Evolutionary conservation across 2,329 filamentous ascomycete genomes (phyloP).

Genomic region (Penicillium sp.): DNA sequence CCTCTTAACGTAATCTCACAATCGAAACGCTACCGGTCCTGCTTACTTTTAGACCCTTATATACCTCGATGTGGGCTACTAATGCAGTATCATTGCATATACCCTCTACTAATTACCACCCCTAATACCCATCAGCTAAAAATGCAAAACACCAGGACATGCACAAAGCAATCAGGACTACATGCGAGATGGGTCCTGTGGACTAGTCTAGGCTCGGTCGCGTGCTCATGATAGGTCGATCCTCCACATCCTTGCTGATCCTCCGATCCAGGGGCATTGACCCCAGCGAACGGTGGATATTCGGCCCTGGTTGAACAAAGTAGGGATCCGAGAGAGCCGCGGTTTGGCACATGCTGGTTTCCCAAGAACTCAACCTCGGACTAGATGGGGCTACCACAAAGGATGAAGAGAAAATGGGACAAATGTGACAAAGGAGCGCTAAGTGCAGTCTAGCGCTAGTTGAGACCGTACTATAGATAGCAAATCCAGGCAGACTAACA

Average conservation of each 20-base stretch:
- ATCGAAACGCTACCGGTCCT: no score
- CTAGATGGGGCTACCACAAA: not conserved
- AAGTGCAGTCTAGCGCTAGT: not conserved
- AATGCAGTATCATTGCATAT: no score
- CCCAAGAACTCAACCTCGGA: not conserved
- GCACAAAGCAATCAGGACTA: not conserved
- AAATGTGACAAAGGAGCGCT: not conserved
- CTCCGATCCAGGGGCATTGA: not conserved
- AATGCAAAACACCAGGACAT: no score
- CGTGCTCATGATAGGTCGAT: conserved; percentile 5
- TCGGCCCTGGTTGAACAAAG: not conserved
- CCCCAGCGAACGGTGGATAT: not conserved
- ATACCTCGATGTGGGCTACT: no score
- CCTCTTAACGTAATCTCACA: no score
- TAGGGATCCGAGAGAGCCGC: conserved; percentile 1
- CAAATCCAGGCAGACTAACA: not conserved
- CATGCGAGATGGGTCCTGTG: not conserved
- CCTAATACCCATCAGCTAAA: no score
- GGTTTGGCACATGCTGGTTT: not conserved
- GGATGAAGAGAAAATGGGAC: no score
- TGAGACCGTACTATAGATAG: not conserved
- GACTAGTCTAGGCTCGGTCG: not conserved
- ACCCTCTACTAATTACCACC: no score
- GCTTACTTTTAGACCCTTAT: no score
- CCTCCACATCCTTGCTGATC: conserved; percentile 8